Base-by-base conservation (phyloP, 2,329 filamentous ascomycete species). In the Thermomyces lanuginosus region DNA sequence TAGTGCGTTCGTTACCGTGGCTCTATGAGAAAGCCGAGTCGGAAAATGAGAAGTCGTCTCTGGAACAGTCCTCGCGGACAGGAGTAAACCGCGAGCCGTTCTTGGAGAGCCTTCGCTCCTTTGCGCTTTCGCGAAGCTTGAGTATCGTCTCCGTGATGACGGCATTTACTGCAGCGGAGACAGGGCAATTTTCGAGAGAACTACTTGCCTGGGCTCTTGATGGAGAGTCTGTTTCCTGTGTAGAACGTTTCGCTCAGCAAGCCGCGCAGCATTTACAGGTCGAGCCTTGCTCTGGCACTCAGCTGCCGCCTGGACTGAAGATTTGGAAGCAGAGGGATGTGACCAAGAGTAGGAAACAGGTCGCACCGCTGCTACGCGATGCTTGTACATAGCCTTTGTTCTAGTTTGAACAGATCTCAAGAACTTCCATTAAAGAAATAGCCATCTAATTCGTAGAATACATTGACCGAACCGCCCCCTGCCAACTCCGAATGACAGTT, bases 111-210 rank as follows among this genome's bases (percentile, higher is more conserved):
- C 33, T 70, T 10, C 45, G 44, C 4, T 29, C 37, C 0, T 74
- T 70, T 38, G 58, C 61, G 3, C 35, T 44, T 5, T 46, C 55
- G 8, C 55, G 55, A 22, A 35, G 51, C 0, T 39, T 75, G 18
- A 58, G 63, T 27, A 32, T 73, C n/a, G 64, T 66, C 29, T 58
- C 61, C 8, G 49, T 75, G 23, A 72, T 75, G 66, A 72, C 69
- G 2, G 64, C 65, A 4, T 72, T 60, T 22, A 60, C 51, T 1
- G 46, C 55, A 3, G 38, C 49, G 4, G 55, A 55, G 5, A 33
- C 40, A 6, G 37, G 37, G 5, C 36, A 50, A 1, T 69, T 72
- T 37, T 49, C 56, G 38, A 50, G 69, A 30, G 61, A 72, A 40
- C 43, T 71, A 9, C 45, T 72, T 8, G 54, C 64, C 3, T 55